Conservation (phyloP, 139 green algal genomes). For the Chlorella sp. region DNA sequence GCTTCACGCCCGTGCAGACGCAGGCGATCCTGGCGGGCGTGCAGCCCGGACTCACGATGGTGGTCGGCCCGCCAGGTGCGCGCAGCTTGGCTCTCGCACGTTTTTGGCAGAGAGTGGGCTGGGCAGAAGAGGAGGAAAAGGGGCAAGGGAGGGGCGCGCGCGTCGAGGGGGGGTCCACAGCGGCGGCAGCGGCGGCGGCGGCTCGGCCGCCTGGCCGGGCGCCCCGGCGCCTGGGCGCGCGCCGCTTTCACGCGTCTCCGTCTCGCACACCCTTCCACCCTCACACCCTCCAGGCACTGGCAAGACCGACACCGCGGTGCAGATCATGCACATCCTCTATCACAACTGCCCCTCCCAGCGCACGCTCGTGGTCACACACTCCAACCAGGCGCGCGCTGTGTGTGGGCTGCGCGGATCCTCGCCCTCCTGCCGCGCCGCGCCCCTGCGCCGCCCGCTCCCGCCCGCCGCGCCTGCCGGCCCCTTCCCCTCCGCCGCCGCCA, state of each 20-base stretch:
- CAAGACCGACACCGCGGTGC: conserved; percentile 97
- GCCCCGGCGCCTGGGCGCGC: too few species aligned
- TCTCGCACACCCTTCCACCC: too few species aligned
- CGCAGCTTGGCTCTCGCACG: not conserved
- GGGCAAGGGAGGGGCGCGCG: too few species aligned
- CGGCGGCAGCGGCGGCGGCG: too few species aligned
- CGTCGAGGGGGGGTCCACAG: too few species aligned
- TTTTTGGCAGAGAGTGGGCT: not conserved
- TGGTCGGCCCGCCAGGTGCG: conserved; percentile 88
- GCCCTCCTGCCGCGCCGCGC: too few species aligned
- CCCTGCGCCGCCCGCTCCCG: too few species aligned
- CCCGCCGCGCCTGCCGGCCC: too few species aligned
- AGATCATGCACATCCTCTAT: conserved; percentile 93
- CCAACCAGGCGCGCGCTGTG: conserved; percentile 88
- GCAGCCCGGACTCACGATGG: conserved; percentile 93
- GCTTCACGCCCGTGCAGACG: conserved; percentile 94
- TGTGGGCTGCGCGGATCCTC: too few species aligned
- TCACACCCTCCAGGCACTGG: conserved; percentile 80
- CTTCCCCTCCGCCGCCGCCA: too few species aligned
- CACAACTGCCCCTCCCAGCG: conserved; percentile 92
- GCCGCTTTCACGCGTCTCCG: too few species aligned
- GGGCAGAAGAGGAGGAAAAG: too few species aligned
- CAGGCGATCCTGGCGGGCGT: conserved; percentile 81
- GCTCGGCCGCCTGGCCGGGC: not conserved
- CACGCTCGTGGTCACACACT: conserved; percentile 97